Evolutionary conservation across 1,284 basidiomycete species (phyloP), one percentile per base, ranked within the genome.

Genomic region (Pyrrhoderma noxium): DNA sequence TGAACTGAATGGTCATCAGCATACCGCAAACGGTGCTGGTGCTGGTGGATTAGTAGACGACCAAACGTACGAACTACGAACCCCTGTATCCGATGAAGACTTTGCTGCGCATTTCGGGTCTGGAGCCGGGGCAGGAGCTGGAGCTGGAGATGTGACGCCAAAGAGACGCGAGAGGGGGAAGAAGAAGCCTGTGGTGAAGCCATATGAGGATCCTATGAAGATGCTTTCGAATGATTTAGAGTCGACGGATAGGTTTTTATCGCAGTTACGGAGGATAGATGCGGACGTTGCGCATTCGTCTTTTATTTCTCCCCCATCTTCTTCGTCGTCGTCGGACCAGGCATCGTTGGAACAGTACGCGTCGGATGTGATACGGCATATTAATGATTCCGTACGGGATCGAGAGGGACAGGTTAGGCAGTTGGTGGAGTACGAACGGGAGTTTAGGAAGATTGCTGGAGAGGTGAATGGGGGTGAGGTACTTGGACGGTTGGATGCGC

Each of bases 341-440:
- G 74, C 77, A 22, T 67, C 72, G 41, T 67, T 90, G 51, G 88
- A 90, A 64, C 71, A 67, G 47, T 70, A 86, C 44, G 85, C 88
- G 16, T 78, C 82, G n/a, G 80, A 86, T 58, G 73, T 88, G 54
- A 86, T 90, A 59, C 74, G 86, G 40, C 75, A 77, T 49, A 75
- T 90, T 57, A 83, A 88, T 62, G 83, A 87, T 54, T 78, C 80
- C 8, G 76, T 76, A 43, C 77, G 82, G 47, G 84, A 88, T 60
- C 74, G 88, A 52, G 87, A 90, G 64, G 76, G 74, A 3, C 87
- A 90, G 65, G 76, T 89, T 8, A 79, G 87, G 47, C 84, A 83
- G 61, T 66, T 90, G 53, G 67, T 85, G 38, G 83, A 80, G 56
- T 87, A 76, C 62, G 88, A 90, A 61, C 76, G 86, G 51, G 86